Conservation (phyloP, 2,329 filamentous ascomycete genomes). For the Exserohilum turcica region DNA sequence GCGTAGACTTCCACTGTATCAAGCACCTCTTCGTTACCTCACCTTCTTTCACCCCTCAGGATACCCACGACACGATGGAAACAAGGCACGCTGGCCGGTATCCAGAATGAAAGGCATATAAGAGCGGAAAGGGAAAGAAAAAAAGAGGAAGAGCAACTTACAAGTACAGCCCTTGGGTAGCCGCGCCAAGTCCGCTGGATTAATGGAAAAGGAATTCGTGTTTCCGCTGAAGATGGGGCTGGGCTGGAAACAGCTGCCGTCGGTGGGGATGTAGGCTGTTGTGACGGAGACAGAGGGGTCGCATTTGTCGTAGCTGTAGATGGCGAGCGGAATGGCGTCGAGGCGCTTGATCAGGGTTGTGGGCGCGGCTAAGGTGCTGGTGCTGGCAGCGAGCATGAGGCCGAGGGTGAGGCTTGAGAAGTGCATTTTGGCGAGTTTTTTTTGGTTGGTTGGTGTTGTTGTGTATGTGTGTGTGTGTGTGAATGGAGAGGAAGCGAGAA, state of each 20-base stretch:
- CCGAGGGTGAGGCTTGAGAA: slow-evolving; percentile 9
- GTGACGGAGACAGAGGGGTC: slow-evolving; percentile 10
- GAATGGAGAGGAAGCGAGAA: background rate
- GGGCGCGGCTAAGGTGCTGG: slow-evolving; percentile 19
- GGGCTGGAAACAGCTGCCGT: slow-evolving; percentile 20
- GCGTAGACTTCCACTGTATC: slow-evolving; percentile 4
- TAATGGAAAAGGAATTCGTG: slow-evolving; percentile 14
- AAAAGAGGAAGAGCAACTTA: slow-evolving; percentile 8
- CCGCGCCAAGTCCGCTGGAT: background rate
- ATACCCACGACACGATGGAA: too few species aligned
- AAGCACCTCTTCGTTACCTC: background rate
- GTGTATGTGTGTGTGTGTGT: too few species aligned
- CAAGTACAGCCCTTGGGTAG: slow-evolving; percentile 19
- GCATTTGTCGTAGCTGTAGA: slow-evolving; percentile 20
- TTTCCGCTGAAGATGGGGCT: slow-evolving; percentile 22
- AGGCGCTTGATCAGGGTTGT: slow-evolving; percentile 9
- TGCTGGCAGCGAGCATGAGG: slow-evolving; percentile 11
- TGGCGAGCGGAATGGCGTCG: slow-evolving; percentile 18
- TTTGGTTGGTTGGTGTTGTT: background rate
- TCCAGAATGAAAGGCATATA: too few species aligned
- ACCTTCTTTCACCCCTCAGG: background rate
- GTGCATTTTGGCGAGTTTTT: slow-evolving; percentile 12
- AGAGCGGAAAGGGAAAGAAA: too few species aligned
- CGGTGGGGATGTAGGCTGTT: slow-evolving; percentile 19
- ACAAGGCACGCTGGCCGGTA: too few species aligned